Percentiles rank a stretch among this genome's conserved stretches.
These are phyloP conservation scores for Solanum gandarillasii DNA, from an alignment of 257 asterid genomes.

Conservation along the genomic window DNA sequence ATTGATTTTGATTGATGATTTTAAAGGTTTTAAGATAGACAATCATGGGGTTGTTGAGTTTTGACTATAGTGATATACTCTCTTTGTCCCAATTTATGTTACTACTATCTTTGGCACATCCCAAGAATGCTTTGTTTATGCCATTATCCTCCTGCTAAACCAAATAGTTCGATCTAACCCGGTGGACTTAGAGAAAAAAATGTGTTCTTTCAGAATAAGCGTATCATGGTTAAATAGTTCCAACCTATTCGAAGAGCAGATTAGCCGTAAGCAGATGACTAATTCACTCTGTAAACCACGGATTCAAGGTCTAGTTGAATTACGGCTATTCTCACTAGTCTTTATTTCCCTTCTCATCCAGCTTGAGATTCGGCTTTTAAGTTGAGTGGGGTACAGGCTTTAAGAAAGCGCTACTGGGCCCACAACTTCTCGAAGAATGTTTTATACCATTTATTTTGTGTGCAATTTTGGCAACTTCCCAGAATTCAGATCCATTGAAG, in stretches of 20 bases:
- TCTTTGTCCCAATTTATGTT: not conserved
- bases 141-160: not conserved
- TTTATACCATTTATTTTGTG: not conserved
- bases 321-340: not conserved
- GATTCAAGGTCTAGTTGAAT: not conserved
- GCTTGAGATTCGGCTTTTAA: not conserved
- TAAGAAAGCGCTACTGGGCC: not conserved
- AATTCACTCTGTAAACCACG: not conserved
- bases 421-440: not conserved
- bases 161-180: not conserved
- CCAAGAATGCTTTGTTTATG: not conserved
- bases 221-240: not conserved
- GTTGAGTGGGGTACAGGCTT: not conserved
- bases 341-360: not conserved
- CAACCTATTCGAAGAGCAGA: not conserved
- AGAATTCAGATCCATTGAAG: not conserved
- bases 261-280: not conserved
- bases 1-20: not conserved
- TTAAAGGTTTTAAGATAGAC: not conserved
- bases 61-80: not conserved
- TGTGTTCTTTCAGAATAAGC: not conserved
- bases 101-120: not conserved
- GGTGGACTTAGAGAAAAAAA: not conserved
- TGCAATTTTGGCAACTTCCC: not conserved
- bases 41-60: not conserved